Evolutionary conservation across 768 basidiomycete genomes (phyloP), one percentile per base, ranked within the genome.

Genomic region (Suillus alpinus): DNA sequence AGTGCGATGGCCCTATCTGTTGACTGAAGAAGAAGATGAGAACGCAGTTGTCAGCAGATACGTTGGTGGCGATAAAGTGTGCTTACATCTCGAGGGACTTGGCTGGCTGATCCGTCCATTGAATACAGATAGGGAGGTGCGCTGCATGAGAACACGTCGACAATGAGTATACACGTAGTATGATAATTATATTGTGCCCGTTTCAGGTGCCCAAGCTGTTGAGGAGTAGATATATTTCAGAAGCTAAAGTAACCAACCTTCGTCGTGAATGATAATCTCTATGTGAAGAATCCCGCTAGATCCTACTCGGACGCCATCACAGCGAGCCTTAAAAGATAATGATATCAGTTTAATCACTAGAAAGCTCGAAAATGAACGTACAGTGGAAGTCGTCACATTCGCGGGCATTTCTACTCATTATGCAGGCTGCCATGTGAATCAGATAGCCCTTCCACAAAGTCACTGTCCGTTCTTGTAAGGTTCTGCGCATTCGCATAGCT

Each of bases 71-170:
- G 37, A n/a, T n/a, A n/a, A n/a, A n/a, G n/a, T n/a, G n/a, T n/a
- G n/a, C n/a, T n/a, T n/a, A n/a, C n/a, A n/a, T n/a, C n/a, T n/a
- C n/a, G n/a, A n/a, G n/a, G n/a, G n/a, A n/a, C n/a, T n/a, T n/a
- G 41, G 91, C 87, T 6, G 93, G 92, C 71, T 94, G 90, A 6
- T 85, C 79, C 9, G 89, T 88, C 9, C 93, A 93, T 59, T 86
- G 85, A 14, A 91, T 87, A 95, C 93, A 0, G 92, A 93, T n/a
- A n/a, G n/a, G 31, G 95, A 94, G 7, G 89, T 86, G 63, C 85
- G 82, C 89, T 91, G 63, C 5, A 18, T 18, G n/a, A 41, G 12
- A 37, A 31, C 61, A 13, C 29, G 59, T 49, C 34, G 57, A 20
- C 7, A n/a, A 40, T 26, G 37, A 56, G 8, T 2, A 32, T 13